Conservation (phyloP, 2,329 filamentous ascomycete genomes). For the Coniella vitis region DNA sequence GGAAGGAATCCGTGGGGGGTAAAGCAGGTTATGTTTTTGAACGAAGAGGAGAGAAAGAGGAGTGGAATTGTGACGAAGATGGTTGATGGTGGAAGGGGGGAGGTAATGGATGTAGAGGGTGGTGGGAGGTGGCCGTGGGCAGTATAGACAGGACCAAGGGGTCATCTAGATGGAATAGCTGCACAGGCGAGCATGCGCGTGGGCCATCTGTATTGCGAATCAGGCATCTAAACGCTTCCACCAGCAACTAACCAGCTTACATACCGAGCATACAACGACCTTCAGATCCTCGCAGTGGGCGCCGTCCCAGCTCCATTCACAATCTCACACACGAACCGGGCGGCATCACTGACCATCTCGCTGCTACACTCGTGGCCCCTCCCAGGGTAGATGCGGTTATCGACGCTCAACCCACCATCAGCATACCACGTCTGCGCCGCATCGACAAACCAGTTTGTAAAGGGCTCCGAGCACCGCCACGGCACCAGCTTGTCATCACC, state of each 20-base stretch:
- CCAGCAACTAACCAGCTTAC: no score
- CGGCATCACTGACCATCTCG: constrained; percentile 60
- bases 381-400: constrained; percentile 61
- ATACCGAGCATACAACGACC: no score
- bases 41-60: constrained; percentile 24
- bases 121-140: constrained; percentile 27
- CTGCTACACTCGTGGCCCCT: constrained; percentile 63
- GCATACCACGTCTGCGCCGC: constrained; percentile 46
- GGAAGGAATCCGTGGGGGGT: constrained; percentile 43
- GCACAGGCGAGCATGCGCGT: no score
- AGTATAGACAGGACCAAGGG: neutral
- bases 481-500: constrained; percentile 67
- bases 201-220: neutral
- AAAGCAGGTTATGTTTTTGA: constrained; percentile 37
- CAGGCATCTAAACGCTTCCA: no score
- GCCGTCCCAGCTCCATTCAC: constrained; percentile 28
- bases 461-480: constrained; percentile 51
- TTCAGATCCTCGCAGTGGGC: constrained; percentile 10
- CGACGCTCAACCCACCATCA: constrained; percentile 49
- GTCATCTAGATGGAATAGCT: neutral
- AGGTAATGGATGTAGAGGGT: constrained; percentile 32
- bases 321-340: constrained; percentile 52
- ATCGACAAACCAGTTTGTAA: constrained; percentile 54
- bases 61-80: constrained; percentile 33
- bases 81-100: constrained; percentile 26